Percentiles rank a stretch among this genome's conserved stretches.
Evolutionary conservation across 768 basidiomycete species (phyloP).

Genomic region (Rickenella mellea): DNA sequence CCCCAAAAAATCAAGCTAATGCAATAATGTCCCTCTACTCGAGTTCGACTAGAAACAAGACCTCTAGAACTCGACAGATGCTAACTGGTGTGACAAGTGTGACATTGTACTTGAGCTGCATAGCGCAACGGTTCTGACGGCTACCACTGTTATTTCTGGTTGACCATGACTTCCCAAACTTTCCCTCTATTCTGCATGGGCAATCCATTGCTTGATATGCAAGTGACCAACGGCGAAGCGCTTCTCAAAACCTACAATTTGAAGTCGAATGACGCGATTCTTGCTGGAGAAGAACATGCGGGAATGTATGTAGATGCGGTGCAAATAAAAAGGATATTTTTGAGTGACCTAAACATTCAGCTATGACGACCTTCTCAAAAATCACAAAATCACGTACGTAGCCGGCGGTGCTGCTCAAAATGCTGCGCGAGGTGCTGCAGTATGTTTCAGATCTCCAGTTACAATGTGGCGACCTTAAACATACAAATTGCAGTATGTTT

Average conservation of each 20-base stretch:
- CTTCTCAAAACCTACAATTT: conserved; percentile 85
- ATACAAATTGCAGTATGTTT: conserved; percentile 63
- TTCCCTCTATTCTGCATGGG: conserved; percentile 83
- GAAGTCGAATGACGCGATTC: conserved; percentile 91
- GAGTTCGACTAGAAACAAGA: too few species aligned
- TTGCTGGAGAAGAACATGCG: conserved; percentile 82
- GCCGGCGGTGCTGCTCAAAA: conserved; percentile 98
- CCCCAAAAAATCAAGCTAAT: too few species aligned
- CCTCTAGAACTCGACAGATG: too few species aligned
- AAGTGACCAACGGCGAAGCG: conserved; percentile 77
- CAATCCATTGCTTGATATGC: conserved; percentile 95
- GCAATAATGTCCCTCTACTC: too few species aligned
- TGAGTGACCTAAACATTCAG: conserved; percentile 29
- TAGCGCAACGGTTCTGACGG: too few species aligned
- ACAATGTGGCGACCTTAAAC: conserved; percentile 8
- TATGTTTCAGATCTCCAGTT: conserved; percentile 29
- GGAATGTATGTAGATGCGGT: conserved; percentile 55
- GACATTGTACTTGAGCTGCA: too few species aligned
- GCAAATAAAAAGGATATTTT: neutral
- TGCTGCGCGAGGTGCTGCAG: conserved; percentile 91
- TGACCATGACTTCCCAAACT: conserved; percentile 31
- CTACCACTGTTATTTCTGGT: conserved; percentile 5
- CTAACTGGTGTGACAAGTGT: too few species aligned
- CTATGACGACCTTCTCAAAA: conserved; percentile 78
- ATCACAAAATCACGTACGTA: conserved; percentile 77